Evolutionary conservation across 495 filamentous ascomycete genomes (phyloP), one percentile per base, ranked within the genome.

Genomic region (Penicillium flavigenum): DNA sequence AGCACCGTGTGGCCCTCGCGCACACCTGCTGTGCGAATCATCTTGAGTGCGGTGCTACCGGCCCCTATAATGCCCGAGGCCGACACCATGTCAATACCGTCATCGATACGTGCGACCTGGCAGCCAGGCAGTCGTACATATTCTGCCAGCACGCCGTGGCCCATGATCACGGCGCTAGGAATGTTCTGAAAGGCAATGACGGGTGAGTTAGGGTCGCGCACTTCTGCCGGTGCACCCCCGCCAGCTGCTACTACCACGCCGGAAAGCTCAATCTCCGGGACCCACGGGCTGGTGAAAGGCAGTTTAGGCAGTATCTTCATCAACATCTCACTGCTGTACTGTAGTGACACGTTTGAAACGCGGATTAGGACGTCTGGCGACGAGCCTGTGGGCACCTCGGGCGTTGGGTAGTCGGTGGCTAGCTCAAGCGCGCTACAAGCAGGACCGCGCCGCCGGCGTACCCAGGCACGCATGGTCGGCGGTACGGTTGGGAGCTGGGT

Each of bases 31-130:
- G 56, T 54, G 34, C 63, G 61, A 27, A 63, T 58, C 50, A 68
- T 68, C 45, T 62, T 68, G 29, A 63, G 56, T 20, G 66, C 66
- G 27, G 52, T 50, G 46, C 66, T 63, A 6, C 66, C 66, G 20
- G 55, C 29, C n/a, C 60, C 48, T 36, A 49, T 61, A 22, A 68
- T 58, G 9, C 63, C 66, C n/a, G 63, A 62, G 14, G 61, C 66
- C 26, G 63, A 54, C n/a, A 61, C 66, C 60, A 66, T 63, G 42
- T 62, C 57, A 54, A 68, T 39, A n/a, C 6, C 17, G 10, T 54
- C 39, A 24, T 38, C 36, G 36, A 59, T 47, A n/a, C 38, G 59
- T 29, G 29, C 56, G 38, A 62, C 45, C 42, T 65, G 55, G 20
- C 16, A 34, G n/a, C 50, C 59, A 26, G 62, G 51, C 0, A 65